These are phyloP conservation scores for Alternaria brassicicola DNA, from an alignment of 2,329 filamentous ascomycete genomes.

Conservation along the genomic window DNA sequence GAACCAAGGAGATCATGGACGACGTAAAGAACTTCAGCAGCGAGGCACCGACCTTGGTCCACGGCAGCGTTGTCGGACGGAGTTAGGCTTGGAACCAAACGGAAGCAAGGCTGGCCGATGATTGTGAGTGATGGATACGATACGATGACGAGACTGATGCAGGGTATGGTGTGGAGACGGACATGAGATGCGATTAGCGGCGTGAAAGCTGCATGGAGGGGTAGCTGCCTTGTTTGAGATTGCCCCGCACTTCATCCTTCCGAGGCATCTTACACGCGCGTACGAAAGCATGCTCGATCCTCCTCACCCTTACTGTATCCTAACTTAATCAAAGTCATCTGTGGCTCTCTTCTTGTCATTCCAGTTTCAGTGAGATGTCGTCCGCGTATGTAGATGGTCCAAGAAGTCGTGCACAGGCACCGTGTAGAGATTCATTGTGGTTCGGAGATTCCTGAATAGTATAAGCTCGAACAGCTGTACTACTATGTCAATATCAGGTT, in stretches of 20 bases:
- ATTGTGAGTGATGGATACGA: background rate
- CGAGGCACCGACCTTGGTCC: constrained; percentile 41
- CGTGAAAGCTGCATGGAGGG: constrained; percentile 6
- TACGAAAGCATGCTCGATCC: background rate
- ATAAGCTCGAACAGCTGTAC: background rate
- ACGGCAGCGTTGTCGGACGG: constrained; percentile 26
- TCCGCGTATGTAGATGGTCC: background rate
- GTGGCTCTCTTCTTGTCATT: background rate
- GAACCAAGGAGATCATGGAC: constrained; percentile 45
- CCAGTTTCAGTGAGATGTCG: background rate
- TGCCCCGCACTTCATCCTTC: constrained; percentile 5
- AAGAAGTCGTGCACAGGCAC: background rate
- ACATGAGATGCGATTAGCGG: background rate
- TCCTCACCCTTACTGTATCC: background rate
- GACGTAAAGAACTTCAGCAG: constrained; percentile 47
- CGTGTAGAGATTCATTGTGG: background rate
- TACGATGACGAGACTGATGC: background rate
- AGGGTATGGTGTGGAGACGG: background rate
- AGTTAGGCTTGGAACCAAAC: constrained; percentile 5
- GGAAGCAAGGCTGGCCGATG: background rate
- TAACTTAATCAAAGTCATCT: background rate
- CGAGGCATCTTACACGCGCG: background rate
- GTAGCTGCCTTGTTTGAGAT: background rate
- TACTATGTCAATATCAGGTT: background rate
- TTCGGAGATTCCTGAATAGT: background rate